Evolutionary conservation across 192 early-diverging fungal species (phyloP).

Genomic region (Mortierella antarctica): DNA sequence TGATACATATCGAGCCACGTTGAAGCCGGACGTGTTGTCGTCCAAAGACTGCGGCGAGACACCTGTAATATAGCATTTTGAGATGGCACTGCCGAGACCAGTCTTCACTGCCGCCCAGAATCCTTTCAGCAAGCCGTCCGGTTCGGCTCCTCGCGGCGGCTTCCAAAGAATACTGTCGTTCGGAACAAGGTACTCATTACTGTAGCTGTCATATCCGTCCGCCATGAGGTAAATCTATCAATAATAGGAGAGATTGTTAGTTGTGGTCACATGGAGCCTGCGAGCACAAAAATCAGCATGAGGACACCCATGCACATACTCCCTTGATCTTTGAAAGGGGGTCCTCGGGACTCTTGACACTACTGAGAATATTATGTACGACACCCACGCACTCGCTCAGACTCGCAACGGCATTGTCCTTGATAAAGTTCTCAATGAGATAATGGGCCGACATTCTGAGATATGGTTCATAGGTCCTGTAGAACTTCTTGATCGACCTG

Average conservation of each 20-base stretch:
- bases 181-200: slow-evolving; percentile 43
- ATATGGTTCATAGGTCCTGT: slow-evolving; percentile 43
- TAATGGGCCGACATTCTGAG: slow-evolving; percentile 19
- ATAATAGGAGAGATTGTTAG: slow-evolving; percentile 11
- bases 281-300: slow-evolving; percentile 12
- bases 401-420: slow-evolving; percentile 19
- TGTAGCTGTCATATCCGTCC: slow-evolving; percentile 55
- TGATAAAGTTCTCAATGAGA: slow-evolving; percentile 31
- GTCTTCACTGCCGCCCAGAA: slow-evolving; percentile 50
- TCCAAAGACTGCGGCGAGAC: slow-evolving; percentile 32
- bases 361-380: slow-evolving; percentile 20
- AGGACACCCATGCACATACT: slow-evolving; percentile 12
- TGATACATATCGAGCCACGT: slow-evolving; percentile 30
- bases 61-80: slow-evolving; percentile 31
- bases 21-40: slow-evolving; percentile 30
- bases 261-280: background rate
- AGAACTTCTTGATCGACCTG: slow-evolving; percentile 40
- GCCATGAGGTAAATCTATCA: slow-evolving; percentile 54
- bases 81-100: slow-evolving; percentile 19
- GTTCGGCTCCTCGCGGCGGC: background rate
- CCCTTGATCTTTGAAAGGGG: slow-evolving; percentile 53
- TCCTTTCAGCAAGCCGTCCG: slow-evolving; percentile 41
- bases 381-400: slow-evolving; percentile 20
- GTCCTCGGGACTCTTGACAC: slow-evolving; percentile 27
- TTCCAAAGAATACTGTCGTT: slow-evolving; percentile 27